Evolutionary conservation across 176 grass and related monocot species (phyloP).

Genomic region (Canna indica): DNA sequence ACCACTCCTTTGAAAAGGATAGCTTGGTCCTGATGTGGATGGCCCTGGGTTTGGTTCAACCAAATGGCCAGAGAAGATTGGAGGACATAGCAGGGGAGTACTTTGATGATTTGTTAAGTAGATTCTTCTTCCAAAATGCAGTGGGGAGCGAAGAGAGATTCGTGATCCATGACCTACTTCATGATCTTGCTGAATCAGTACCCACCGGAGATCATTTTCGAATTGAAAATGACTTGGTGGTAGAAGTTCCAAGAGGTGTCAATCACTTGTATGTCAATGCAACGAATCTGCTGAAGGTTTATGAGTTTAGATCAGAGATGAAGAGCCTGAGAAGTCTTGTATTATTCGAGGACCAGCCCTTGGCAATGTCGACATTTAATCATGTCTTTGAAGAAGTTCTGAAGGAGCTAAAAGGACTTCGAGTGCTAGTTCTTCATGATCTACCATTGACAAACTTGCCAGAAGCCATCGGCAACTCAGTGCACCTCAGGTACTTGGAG

Average conservation of each 20-base stretch:
- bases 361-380: conserved; percentile 14
- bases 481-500: conserved; percentile 42
- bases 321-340: conserved; percentile 36
- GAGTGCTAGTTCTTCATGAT: conserved; percentile 36
- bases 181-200: conserved; percentile 40
- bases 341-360: conserved; percentile 19
- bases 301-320: neutral
- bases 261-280: conserved; percentile 34
- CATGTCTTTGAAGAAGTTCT: conserved; percentile 31
- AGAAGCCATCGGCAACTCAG: conserved; percentile 17
- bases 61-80: conserved; percentile 1
- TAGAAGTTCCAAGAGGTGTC: conserved; percentile 26
- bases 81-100: conserved; percentile 26
- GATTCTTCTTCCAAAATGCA: conserved; percentile 47
- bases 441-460: conserved; percentile 33
- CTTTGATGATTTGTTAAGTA: conserved; percentile 40
- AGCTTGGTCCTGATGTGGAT: conserved; percentile 55
- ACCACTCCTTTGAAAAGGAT: conserved; percentile 28
- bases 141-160: conserved; percentile 7
- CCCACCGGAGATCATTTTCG: conserved; percentile 40
- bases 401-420: conserved; percentile 32
- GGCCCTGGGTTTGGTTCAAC: conserved; percentile 41
- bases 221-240: conserved; percentile 26
- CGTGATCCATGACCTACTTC: conserved; percentile 53
- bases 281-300: conserved; percentile 5